Evolutionary conservation across 768 basidiomycete genomes (phyloP).

Genomic region (Hydnomerulius pinastri): DNA sequence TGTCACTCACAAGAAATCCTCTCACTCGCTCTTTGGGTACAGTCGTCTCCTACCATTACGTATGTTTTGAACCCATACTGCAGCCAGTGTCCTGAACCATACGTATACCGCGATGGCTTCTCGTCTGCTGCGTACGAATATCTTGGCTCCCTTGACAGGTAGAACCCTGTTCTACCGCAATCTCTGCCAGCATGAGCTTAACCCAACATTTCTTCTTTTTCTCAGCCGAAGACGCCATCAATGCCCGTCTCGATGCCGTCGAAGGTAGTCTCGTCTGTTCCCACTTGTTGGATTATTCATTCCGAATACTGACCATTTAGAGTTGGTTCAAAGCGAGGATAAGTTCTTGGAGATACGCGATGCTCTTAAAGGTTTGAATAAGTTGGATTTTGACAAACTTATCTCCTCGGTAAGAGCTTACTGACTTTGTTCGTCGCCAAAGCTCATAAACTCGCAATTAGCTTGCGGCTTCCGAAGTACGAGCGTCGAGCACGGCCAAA

Average conservation of each 20-base stretch:
- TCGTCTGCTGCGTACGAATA: constrained; percentile 74
- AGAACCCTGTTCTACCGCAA: not conserved
- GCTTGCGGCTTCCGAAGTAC: constrained; percentile 68
- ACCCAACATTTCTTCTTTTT: not conserved
- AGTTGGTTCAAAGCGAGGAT: constrained; percentile 77
- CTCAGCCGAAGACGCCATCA: constrained; percentile 51
- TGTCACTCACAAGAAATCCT: constrained; percentile 61
- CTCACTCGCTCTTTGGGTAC: constrained; percentile 81
- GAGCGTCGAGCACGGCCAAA: constrained; percentile 54
- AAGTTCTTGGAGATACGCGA: constrained; percentile 66
- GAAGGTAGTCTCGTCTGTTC: constrained; percentile 52
- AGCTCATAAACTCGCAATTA: constrained; percentile 27
- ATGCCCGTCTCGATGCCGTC: constrained; percentile 84
- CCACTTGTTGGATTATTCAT: not conserved
- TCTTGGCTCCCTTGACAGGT: constrained; percentile 84
- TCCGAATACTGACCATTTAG: constrained; percentile 37
- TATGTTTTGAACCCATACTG: not conserved
- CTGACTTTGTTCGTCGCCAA: not conserved
- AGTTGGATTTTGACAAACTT: constrained; percentile 87
- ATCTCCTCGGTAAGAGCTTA: constrained; percentile 57
- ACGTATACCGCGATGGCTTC: constrained; percentile 91
- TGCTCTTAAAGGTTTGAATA: constrained; percentile 70
- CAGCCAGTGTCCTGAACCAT: constrained; percentile 73
- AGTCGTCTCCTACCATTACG: not conserved
- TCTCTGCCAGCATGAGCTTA: not conserved